Evolutionary conservation across 331 rosid genomes (phyloP).

Genomic region (Quercus lobata): DNA sequence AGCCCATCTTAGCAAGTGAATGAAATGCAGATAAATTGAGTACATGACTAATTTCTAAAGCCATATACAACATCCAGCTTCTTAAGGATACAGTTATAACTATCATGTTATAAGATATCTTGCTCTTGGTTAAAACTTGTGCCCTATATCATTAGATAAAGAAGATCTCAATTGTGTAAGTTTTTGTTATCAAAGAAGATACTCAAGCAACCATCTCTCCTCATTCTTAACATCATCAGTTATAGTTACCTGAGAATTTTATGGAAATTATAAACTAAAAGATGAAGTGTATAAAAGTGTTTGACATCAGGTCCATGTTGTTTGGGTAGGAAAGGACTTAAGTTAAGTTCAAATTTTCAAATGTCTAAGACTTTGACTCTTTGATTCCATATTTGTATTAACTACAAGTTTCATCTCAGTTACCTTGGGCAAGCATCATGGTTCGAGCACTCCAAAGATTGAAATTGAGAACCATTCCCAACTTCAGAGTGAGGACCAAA

Average conservation of each 20-base stretch:
- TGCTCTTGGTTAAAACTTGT: background rate
- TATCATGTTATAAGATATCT: slow-evolving; percentile 5
- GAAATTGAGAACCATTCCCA: slow-evolving; percentile 24
- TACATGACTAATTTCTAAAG: background rate
- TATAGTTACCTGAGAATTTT: slow-evolving; percentile 1
- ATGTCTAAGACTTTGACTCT: slow-evolving; percentile 6
- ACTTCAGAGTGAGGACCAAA: slow-evolving; percentile 42
- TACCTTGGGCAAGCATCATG: slow-evolving; percentile 43
- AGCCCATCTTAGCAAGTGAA: background rate
- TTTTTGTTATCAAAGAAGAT: background rate
- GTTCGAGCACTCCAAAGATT: slow-evolving; percentile 28
- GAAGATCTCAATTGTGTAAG: slow-evolving; percentile 8
- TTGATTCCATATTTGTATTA: slow-evolving; percentile 12
- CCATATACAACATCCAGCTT: background rate
- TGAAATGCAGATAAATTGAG: background rate
- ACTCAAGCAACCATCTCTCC: background rate
- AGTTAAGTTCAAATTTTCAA: background rate
- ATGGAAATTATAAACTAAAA: slow-evolving; percentile 10
- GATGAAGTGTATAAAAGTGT: slow-evolving; percentile 1
- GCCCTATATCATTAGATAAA: background rate
- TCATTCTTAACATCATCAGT: background rate
- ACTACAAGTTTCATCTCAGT: slow-evolving; percentile 33
- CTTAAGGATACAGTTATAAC: background rate
- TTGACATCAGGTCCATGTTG: background rate
- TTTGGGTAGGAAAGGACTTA: background rate